Conservation (phyloP, 1,284 basidiomycete species). For the Sporisorium graminicola region DNA sequence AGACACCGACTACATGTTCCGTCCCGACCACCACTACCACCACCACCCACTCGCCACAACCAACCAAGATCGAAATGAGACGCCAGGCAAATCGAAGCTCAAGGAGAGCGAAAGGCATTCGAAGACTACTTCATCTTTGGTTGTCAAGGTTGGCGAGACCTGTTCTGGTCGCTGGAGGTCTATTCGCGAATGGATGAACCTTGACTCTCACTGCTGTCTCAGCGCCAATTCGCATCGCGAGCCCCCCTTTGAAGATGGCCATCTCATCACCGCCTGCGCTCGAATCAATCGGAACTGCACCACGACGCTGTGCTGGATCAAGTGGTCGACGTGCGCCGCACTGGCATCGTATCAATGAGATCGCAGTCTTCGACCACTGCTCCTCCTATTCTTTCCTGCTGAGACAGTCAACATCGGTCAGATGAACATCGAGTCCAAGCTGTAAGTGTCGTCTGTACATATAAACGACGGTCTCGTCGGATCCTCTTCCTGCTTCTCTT, state of each 20-base stretch:
- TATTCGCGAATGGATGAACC: not conserved
- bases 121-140: not conserved
- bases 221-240: not conserved
- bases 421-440: not conserved
- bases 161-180: not conserved
- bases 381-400: not conserved
- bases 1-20: not conserved
- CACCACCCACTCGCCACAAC: too few relatives aligned
- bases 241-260: not conserved
- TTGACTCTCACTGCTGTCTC: not conserved
- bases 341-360: not conserved
- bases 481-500: not conserved
- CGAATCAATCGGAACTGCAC: too few relatives aligned
- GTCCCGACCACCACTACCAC: not conserved
- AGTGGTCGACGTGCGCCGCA: not conserved
- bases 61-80: not conserved
- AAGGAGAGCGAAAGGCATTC: not conserved
- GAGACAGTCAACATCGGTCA: not conserved
- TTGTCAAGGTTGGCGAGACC: not conserved
- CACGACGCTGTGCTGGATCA: not conserved
- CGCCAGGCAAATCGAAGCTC: not conserved
- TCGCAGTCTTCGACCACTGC: not conserved
- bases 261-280: not conserved
- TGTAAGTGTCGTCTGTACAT: not conserved
- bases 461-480: not conserved